Conservation (phyloP, 257 asterid genomes). For the Dorcoceras hygrometricum region DNA sequence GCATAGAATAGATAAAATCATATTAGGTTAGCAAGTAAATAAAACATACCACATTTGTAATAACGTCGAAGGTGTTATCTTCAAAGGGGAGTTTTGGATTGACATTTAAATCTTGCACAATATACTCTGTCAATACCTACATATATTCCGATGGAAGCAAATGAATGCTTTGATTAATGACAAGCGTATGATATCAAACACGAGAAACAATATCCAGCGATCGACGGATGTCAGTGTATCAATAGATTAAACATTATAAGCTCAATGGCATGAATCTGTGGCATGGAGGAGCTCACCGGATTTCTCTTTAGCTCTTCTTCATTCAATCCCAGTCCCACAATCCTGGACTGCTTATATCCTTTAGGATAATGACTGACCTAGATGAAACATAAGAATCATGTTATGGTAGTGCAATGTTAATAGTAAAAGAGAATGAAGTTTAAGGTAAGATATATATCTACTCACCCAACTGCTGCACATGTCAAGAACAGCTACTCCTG, state of each 20-base stretch:
- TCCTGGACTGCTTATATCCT: constrained; percentile 78
- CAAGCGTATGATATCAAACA: no score
- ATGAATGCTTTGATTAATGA: constrained; percentile 17
- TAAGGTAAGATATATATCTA: constrained; percentile 12
- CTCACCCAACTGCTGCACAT: constrained; percentile 98
- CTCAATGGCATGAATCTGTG: neutral
- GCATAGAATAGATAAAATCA: neutral
- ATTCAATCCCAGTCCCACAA: constrained; percentile 91
- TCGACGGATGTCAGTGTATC: neutral
- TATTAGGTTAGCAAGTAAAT: no score
- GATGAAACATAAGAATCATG: constrained; percentile 29
- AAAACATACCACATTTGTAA: constrained; percentile 74
- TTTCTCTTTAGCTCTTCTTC: constrained; percentile 85
- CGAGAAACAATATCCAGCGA: no score
- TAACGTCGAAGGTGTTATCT: constrained; percentile 74
- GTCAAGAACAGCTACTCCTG: constrained; percentile 89
- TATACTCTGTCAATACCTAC: constrained; percentile 81
- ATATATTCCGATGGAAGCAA: constrained; percentile 25
- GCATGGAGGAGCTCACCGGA: constrained; percentile 57
- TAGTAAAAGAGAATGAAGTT: constrained; percentile 7
- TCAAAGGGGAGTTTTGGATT: constrained; percentile 81
- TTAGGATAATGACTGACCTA: constrained; percentile 97
- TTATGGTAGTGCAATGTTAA: constrained; percentile 8
- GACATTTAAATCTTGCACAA: constrained; percentile 86
- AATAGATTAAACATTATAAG: neutral